phyloP scores from a whole-genome alignment of 164 flowering plant species.

The Protea cynaroides region DNA sequence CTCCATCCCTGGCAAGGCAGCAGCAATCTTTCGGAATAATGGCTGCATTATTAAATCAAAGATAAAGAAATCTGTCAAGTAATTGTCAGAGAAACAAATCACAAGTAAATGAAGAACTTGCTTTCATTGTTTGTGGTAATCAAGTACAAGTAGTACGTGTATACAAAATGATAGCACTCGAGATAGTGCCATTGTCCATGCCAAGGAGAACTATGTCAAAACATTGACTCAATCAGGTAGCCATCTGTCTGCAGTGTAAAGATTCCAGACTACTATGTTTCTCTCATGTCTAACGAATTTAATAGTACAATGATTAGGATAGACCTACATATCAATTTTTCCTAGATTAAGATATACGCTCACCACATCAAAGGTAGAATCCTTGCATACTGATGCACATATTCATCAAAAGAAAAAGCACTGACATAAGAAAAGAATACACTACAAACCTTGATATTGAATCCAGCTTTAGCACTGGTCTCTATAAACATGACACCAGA shows the following conservation, averaged over 20 bases:
- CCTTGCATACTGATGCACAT: background rate
- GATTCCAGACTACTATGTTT: too few relatives aligned
- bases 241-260: too few relatives aligned
- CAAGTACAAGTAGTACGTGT: background rate
- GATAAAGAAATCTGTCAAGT: background rate
- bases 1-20: conserved; percentile 86
- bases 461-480: conserved; percentile 79
- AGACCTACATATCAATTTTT: too few relatives aligned
- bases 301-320: too few relatives aligned
- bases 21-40: conserved; percentile 85
- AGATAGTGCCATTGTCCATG: background rate
- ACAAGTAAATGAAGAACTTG: background rate
- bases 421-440: background rate
- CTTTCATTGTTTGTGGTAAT: background rate
- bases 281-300: too few relatives aligned
- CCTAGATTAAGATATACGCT: background rate
- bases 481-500: conserved; percentile 78
- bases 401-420: background rate
- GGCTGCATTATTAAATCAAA: conserved; percentile 41
- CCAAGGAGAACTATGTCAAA: background rate
- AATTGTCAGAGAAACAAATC: too few relatives aligned
- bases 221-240: too few relatives aligned
- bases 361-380: conserved; percentile 2
- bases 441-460: conserved; percentile 58
- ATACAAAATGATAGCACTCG: background rate